Conservation (phyloP, 2,329 filamentous ascomycete species). For the Paraphoma chrysanthemicola region DNA sequence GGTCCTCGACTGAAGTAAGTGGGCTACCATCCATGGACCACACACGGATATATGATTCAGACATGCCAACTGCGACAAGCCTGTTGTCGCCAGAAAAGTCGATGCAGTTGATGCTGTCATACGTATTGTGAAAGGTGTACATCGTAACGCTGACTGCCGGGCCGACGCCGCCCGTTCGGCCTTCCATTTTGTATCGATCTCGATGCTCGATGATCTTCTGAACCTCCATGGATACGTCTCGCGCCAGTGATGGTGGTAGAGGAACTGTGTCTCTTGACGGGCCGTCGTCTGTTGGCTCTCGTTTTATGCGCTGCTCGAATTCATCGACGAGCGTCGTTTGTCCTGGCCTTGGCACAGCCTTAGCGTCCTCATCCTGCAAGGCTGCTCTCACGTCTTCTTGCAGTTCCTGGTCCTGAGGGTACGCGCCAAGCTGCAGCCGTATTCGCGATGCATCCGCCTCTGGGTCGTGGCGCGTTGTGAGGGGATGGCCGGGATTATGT, state of each 20-base stretch:
- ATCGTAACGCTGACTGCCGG: constrained; percentile 89
- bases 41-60: constrained; percentile 93
- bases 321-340: constrained; percentile 80
- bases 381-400: constrained; percentile 87
- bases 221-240: constrained; percentile 93
- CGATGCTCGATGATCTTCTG: constrained; percentile 92
- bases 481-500: constrained; percentile 69
- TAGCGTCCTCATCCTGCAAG: constrained; percentile 82
- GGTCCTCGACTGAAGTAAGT: constrained; percentile 70
- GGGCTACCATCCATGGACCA: constrained; percentile 90
- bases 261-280: constrained; percentile 82
- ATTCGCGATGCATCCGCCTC: constrained; percentile 58
- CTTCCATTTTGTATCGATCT: constrained; percentile 88
- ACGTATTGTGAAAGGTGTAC: constrained; percentile 98
- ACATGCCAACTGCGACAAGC: constrained; percentile 86
- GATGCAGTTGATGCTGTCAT: constrained; percentile 88
- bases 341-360: constrained; percentile 74
- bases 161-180: constrained; percentile 81
- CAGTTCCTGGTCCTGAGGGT: constrained; percentile 83
- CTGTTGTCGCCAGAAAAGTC: constrained; percentile 93
- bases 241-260: constrained; percentile 83
- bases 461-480: constrained; percentile 65
- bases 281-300: constrained; percentile 85
- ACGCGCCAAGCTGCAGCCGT: constrained; percentile 76
- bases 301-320: constrained; percentile 86